Evolutionary conservation across 2,329 filamentous ascomycete genomes (phyloP), one percentile per base, ranked within the genome.

Genomic region (Clonostachys solani): DNA sequence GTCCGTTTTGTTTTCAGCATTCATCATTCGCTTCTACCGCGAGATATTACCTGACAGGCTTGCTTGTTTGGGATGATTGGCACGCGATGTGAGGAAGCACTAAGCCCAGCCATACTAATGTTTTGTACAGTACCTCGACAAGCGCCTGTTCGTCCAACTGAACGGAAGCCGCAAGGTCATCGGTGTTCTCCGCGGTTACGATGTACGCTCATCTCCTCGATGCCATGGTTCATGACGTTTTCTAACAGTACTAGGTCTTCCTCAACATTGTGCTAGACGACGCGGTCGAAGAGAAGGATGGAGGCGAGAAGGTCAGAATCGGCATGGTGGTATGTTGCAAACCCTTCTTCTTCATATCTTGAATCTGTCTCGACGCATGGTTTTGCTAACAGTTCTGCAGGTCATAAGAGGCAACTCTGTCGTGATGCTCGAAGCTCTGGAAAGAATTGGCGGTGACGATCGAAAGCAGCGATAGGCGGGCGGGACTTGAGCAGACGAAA

Each of bases 121-220:
- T 38, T 38, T 51, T 18, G 18, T 45, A 44, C 60, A 99, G 94
- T 99, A 99, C 72, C 91, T 99, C 72, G 94, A 99, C 79, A 99
- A 99, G 83, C 83, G 92, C 72, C 82, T 99, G 64, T 96, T 96
- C 69, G 91, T 97, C 56, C 92, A 99, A 71, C 77, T 99, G 47
- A 99, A 99, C 71, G 94, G 94, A 63, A 96, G 92, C 69, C 88
- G 94, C 67, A 97, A 96, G 72, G 92, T 99, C 52, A 90, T 96
- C 67, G 94, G 95, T 47, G 81, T 96, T 45, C 80, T 99, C 49
- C 86, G 94, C 55, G 94, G 94, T 50, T 99, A 97, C 70, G 94
- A 99, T 83, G 94, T 96, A 73, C 55, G 86, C 61, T 43, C 29
- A 34, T 23, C 7, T 8, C 19, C 34, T 23, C 9, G 12, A 8